Conservation (phyloP, 2,329 filamentous ascomycete species). For the Calonectria fujianensis region DNA sequence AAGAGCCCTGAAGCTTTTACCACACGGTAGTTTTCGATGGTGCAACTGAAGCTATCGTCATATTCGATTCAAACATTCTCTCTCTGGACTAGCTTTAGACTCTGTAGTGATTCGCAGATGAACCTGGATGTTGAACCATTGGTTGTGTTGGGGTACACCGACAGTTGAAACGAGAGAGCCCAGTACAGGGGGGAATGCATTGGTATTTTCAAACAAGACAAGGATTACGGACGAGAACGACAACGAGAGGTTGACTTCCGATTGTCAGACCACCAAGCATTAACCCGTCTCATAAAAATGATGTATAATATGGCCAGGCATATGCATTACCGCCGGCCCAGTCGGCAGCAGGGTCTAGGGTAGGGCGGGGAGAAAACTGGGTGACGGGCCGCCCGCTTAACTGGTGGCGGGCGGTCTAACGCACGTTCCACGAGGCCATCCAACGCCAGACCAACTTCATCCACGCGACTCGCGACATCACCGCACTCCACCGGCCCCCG, state of each 20-base stretch:
- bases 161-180: not conserved
- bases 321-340: not conserved
- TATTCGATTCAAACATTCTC: not conserved
- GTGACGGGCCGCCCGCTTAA: slow-evolving; percentile 22
- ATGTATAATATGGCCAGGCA: slow-evolving; percentile 6
- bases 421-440: slow-evolving; percentile 39
- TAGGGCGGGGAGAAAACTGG: slow-evolving; percentile 23
- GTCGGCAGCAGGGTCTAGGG: slow-evolving; percentile 27
- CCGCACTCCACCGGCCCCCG: slow-evolving; percentile 15
- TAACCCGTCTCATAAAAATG: not conserved
- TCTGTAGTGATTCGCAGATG: not conserved
- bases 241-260: not conserved
- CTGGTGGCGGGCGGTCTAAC: slow-evolving; percentile 30
- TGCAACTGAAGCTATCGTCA: not conserved
- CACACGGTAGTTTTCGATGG: not conserved
- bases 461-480: slow-evolving; percentile 41
- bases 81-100: not conserved
- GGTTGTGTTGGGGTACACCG: not conserved
- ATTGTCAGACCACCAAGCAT: slow-evolving; percentile 6
- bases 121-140: not conserved
- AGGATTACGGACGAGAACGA: not conserved
- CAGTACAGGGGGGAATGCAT: not conserved
- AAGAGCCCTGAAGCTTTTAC: not conserved
- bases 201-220: slow-evolving; percentile 5
- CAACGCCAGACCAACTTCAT: slow-evolving; percentile 27